Evolutionary conservation across 805 yeast genomes (phyloP), one percentile per base, ranked within the genome.

Genomic region (Pichia exigua): DNA sequence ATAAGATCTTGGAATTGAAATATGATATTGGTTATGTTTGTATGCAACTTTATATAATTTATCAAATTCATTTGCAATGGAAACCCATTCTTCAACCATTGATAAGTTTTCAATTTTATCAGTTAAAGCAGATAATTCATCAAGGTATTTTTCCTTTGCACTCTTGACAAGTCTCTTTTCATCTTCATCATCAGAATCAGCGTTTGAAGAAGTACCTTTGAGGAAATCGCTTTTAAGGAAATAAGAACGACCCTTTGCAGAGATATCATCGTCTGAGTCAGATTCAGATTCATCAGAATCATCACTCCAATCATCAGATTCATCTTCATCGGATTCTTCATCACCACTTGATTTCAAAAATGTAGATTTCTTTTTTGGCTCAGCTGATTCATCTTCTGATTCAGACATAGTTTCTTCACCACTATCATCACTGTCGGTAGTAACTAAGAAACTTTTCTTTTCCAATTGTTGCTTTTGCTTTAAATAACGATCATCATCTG

Each of bases 71-170:
- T 73, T 70, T 48, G 84, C 77, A 44, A 87, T 84, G 42, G 77
- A 73, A 50, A 82, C 76, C 96, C 97, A 92, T 70, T 87, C 92
- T 62, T 80, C 81, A 58, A 78, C 77, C 69, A 79, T 77, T 61
- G 81, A 82, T 47, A 83, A 82, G 53, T 77, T 76, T 63, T 84
- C 90, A 61, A 90, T 80, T 48, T 80, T 76, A 62, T 81, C 83
- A 59, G 84, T 78, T 35, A 79, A 69, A 26, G 75, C 74, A 60
- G 79, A 83, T 72, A 94, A 78, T 68, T 94, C 99, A 65, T 90
- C 97, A 60, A 90, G 68, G 54, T 90, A 76, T 74, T 92, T 94
- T 58, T 91, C 98, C 72, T 85, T 88, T 49, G 97, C 96, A 53
- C 94, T 83, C 73, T 88, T 91, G 60, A 92, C 96, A 42, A 90